Base-by-base conservation (phyloP, 2,329 filamentous ascomycete species). In the Fusarium tuaranense region DNA sequence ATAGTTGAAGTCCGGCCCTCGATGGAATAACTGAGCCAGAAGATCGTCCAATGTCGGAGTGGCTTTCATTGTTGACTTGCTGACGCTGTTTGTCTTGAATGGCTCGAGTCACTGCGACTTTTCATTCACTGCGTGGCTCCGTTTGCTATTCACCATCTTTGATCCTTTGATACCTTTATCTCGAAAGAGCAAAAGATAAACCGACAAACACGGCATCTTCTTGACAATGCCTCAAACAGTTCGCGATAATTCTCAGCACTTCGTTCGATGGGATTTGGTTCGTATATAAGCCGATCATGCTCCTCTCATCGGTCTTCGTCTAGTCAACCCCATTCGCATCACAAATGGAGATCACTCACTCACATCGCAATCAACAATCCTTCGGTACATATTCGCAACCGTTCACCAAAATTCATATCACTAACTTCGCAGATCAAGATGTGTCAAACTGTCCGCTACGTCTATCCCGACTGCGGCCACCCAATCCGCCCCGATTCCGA, bases 391-490 rank as follows among this genome's bases (percentile, higher is more conserved):
- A 59, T 25, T 25, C 34, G 16, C n/a, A 18, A 38, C 9, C 7
- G 2, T 38, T 16, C 25, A 25, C 6, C 25, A 12, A 38, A 44
- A 27, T 13, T 5, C 25, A 60, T n/a, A 41, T 9, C 16, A 25
- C 8, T 62, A 6, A n/a, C n/a, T 12, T 14, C 5, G 13, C n/a
- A 65, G 58, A 25, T 22, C 36, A 63, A 9, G 3, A 80, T 80
- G 78, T 80, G 78, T 48, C 69, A 71, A 22, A 65, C 74, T 1
- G 34, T 78, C 41, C 66, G 69, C 20, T 80, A 79, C 63, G 62
- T 73, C 14, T 72, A 79, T 46, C 73, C 71, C 7, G n/a, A 30
- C n/a, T 80, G 78, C 58, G 65, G 73, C 2, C 78, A 80, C 41
- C 63, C 66, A 3, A 22, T 80, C 18, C 39, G 67, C 5, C 64